phyloP scores from a whole-genome alignment of 371 early-diverging fungal genomes.

The Haplosporangium sp. region DNA sequence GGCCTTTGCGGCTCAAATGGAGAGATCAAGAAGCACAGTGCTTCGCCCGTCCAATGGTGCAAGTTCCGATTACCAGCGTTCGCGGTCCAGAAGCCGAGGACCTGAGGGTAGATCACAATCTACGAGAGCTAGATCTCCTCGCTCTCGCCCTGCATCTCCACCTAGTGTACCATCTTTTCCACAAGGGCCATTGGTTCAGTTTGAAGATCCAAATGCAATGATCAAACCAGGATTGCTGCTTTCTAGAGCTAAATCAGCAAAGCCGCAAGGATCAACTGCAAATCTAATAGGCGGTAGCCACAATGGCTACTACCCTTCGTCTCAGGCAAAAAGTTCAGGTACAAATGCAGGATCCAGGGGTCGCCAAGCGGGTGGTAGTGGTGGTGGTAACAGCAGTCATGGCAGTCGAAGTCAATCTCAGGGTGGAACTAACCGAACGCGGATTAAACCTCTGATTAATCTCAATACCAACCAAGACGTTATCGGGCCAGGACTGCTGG shows the following conservation, averaged over 20 bases:
- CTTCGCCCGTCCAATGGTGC: slow-evolving; percentile 29
- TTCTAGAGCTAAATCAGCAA: slow-evolving; percentile 27
- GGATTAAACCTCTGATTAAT: slow-evolving; percentile 41
- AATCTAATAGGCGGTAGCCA: neutral
- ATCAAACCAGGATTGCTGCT: slow-evolving; percentile 47
- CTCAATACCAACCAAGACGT: slow-evolving; percentile 30
- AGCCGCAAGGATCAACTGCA: slow-evolving; percentile 15
- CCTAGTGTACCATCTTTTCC: slow-evolving; percentile 16
- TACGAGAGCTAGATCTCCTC: slow-evolving; percentile 14
- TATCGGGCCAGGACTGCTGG: slow-evolving; percentile 36
- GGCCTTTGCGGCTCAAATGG: slow-evolving; percentile 30
- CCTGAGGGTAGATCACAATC: slow-evolving; percentile 20
- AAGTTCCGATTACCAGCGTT: neutral
- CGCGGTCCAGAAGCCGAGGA: slow-evolving; percentile 34
- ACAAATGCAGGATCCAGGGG: slow-evolving; percentile 5
- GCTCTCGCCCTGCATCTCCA: slow-evolving; percentile 12
- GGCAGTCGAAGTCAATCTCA: slow-evolving; percentile 2
- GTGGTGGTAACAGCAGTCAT: slow-evolving; percentile 4
- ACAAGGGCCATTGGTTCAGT: slow-evolving; percentile 43
- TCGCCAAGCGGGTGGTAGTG: slow-evolving; percentile 1
- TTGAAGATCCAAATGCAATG: slow-evolving; percentile 40
- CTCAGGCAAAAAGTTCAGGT: slow-evolving; percentile 3
- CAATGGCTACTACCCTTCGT: neutral
- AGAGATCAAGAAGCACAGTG: slow-evolving; percentile 39
- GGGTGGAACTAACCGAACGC: slow-evolving; percentile 3